These are phyloP conservation scores for Pleoardoris graminearum DNA, from an alignment of 2,329 filamentous ascomycete genomes.

Conservation along the genomic window DNA sequence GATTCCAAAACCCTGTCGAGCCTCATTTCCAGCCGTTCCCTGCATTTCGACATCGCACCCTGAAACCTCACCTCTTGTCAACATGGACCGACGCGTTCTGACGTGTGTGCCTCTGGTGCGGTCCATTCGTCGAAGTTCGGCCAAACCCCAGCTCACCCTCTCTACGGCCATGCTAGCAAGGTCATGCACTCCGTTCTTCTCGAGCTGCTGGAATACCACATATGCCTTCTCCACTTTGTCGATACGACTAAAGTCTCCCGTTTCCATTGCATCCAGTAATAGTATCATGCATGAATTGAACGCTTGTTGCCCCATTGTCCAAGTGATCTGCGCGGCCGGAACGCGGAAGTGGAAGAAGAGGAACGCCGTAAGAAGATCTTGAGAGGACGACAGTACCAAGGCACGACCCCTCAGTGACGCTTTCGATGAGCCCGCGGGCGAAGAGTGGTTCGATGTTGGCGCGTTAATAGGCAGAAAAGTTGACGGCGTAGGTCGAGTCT, in stretches of 20 bases:
- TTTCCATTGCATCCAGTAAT: conserved; percentile 52
- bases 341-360: conserved; percentile 51
- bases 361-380: conserved; percentile 50
- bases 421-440: conserved; percentile 20
- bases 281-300: conserved; percentile 57
- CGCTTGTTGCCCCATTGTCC: conserved; percentile 54
- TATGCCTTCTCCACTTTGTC: conserved; percentile 48
- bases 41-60: conserved; percentile 14
- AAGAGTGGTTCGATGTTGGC: conserved; percentile 15
- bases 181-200: conserved; percentile 49
- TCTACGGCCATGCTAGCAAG: conserved; percentile 51
- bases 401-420: conserved; percentile 42
- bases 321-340: conserved; percentile 52
- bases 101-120: not conserved
- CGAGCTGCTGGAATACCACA: conserved; percentile 48
- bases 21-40: conserved; percentile 17
- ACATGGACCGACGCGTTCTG: not conserved
- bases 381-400: conserved; percentile 49
- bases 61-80: conserved; percentile 4
- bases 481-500: conserved; percentile 5
- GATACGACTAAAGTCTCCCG: conserved; percentile 42
- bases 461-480: conserved; percentile 21
- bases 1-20: conserved; percentile 14
- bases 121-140: conserved; percentile 22
- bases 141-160: conserved; percentile 41